These are phyloP conservation scores for Protomyces macrosporus DNA, from an alignment of 1,139 yeast species.

Conservation along the genomic window DNA sequence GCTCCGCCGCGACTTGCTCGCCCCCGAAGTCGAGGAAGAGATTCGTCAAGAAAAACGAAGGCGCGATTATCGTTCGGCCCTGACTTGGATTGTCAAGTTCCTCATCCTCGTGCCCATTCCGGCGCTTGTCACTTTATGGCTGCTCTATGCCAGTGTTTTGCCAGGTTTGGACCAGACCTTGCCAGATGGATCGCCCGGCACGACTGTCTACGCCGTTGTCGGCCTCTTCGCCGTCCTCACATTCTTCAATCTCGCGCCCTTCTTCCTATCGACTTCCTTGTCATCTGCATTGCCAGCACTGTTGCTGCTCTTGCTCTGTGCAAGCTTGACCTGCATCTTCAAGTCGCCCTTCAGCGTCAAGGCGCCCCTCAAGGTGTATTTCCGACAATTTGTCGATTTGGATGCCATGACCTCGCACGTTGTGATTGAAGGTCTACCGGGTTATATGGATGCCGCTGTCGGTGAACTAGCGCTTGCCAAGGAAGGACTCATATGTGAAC, in stretches of 20 bases:
- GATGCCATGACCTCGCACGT: constrained; percentile 24
- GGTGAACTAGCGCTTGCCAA: constrained; percentile 12
- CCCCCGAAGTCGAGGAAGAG: constrained; percentile 9
- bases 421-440: constrained; percentile 23
- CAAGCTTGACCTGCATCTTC: constrained; percentile 30
- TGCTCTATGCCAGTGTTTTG: constrained; percentile 29
- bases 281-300: constrained; percentile 25
- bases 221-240: constrained; percentile 9
- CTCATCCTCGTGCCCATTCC: constrained; percentile 26
- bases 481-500: neutral
- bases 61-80: constrained; percentile 22
- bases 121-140: constrained; percentile 30
- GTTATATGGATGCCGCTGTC: constrained; percentile 21
- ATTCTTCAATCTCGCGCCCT: constrained; percentile 29
- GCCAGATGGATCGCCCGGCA: constrained; percentile 29
- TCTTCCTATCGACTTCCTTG: constrained; percentile 23
- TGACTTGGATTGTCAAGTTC: constrained; percentile 26
- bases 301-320: constrained; percentile 30
- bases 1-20: constrained; percentile 15
- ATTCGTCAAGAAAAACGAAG: constrained; percentile 8
- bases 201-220: constrained; percentile 1
- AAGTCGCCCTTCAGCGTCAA: constrained; percentile 31
- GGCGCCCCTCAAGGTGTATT: constrained; percentile 31
- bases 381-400: constrained; percentile 31
- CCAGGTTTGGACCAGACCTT: constrained; percentile 33